These are phyloP conservation scores for Inga oerstediana DNA, from an alignment of 306 rosid genomes.

Conservation along the genomic window DNA sequence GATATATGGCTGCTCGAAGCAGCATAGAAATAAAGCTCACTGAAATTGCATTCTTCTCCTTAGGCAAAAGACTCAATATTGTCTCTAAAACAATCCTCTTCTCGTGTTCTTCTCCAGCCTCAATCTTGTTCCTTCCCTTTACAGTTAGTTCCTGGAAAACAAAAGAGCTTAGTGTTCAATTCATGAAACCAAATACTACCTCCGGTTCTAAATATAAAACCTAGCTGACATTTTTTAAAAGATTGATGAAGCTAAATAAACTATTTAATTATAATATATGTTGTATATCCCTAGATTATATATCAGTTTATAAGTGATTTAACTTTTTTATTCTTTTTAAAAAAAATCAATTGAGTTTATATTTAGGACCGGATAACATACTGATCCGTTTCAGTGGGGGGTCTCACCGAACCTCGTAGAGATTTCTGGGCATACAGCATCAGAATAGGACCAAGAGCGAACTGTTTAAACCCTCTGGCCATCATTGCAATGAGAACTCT, in stretches of 20 bases:
- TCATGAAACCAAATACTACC: neutral
- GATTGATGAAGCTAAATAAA: no score
- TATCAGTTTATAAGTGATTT: no score
- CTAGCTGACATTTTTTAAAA: no score
- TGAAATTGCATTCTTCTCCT: constrained; percentile 74
- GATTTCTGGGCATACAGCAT: constrained; percentile 99
- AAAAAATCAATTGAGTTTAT: no score
- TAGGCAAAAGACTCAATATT: constrained; percentile 84
- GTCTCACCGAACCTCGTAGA: constrained; percentile 97
- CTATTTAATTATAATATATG: no score
- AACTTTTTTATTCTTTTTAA: no score
- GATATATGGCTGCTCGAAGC: constrained; percentile 73
- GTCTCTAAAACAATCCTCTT: constrained; percentile 92
- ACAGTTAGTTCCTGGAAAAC: constrained; percentile 65
- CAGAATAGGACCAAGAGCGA: constrained; percentile 81
- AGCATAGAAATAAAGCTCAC: constrained; percentile 96
- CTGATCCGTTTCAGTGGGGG: constrained; percentile 39
- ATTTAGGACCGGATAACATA: neutral
- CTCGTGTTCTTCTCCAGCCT: constrained; percentile 75
- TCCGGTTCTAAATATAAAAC: no score
- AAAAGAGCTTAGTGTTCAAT: constrained; percentile 18
- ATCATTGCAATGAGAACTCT: constrained; percentile 92
- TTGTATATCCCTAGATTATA: no score
- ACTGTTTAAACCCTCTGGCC: constrained; percentile 90
- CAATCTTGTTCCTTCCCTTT: constrained; percentile 84